Conservation (phyloP, 2,329 filamentous ascomycete genomes). For the Penicillium aurantiogriseum region DNA sequence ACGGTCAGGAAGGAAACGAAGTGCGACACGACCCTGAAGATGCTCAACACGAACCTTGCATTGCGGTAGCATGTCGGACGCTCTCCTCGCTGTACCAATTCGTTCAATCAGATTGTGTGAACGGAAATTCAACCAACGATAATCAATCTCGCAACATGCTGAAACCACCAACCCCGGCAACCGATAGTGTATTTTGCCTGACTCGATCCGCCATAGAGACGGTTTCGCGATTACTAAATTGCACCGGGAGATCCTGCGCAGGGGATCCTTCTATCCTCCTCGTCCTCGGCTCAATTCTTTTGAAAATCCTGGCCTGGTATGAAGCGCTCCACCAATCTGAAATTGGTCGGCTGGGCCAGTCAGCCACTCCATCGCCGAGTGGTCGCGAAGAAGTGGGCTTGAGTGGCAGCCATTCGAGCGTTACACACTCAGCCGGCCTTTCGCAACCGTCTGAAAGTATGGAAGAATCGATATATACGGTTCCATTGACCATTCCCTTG, state of each 20-base stretch:
- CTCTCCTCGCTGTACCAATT: not conserved
- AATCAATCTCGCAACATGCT: too few relatives aligned
- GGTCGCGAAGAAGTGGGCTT: too few relatives aligned
- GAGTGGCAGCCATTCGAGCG: too few relatives aligned
- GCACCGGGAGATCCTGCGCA: not conserved
- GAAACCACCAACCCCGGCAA: too few relatives aligned
- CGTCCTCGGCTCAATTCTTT: not conserved
- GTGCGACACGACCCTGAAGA: not conserved
- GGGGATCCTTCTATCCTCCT: not conserved
- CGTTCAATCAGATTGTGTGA: not conserved
- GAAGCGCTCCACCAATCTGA: not conserved
- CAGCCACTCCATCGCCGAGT: too few relatives aligned
- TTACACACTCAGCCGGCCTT: too few relatives aligned
- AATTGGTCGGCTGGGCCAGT: not conserved
- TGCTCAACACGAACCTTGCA: not conserved
- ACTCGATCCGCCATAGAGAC: not conserved
- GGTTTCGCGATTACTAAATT: not conserved
- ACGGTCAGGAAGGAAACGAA: not conserved
- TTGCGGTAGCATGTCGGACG: not conserved
- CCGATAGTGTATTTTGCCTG: not conserved
- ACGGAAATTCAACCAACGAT: not conserved
- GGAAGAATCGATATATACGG: too few relatives aligned
- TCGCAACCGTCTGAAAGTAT: too few relatives aligned
- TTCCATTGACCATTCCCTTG: too few relatives aligned
- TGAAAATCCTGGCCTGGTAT: not conserved